Percentiles rank a stretch among this genome's conserved stretches.
Evolutionary conservation across 2,329 filamentous ascomycete species (phyloP).

Genomic region (Verticillium zaregamsianum): DNA sequence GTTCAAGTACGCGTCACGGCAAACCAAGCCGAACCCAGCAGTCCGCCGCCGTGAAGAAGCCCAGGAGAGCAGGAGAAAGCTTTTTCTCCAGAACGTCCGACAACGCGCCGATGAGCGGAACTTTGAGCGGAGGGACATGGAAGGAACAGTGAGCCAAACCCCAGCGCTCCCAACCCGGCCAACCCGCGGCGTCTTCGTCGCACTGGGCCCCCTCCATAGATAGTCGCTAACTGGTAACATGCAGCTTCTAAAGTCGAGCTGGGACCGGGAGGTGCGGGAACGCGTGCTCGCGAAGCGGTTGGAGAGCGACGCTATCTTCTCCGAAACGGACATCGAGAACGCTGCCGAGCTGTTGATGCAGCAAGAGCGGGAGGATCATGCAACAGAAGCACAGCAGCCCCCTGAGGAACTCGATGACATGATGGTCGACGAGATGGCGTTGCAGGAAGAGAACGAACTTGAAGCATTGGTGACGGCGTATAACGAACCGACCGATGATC

Average conservation of each 20-base stretch:
- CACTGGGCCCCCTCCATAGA: not conserved
- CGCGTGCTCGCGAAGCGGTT: conserved; percentile 28
- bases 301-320: conserved; percentile 35
- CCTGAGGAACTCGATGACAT: conserved; percentile 36
- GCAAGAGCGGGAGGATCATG: not conserved
- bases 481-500: conserved; percentile 20
- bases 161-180: not conserved
- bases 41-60: conserved; percentile 56
- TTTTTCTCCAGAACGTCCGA: conserved; percentile 66
- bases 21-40: conserved; percentile 59
- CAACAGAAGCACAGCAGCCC: conserved; percentile 16
- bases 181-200: not conserved
- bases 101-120: conserved; percentile 55
- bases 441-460: conserved; percentile 51
- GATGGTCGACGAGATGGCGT: conserved; percentile 48
- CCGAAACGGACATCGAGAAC: conserved; percentile 49
- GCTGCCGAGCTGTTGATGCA: conserved; percentile 30
- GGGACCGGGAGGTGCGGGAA: conserved; percentile 27
- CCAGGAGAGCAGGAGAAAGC: conserved; percentile 58
- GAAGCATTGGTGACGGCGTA: conserved; percentile 52
- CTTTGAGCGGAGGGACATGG: conserved; percentile 58
- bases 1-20: conserved; percentile 50
- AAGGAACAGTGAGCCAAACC: conserved; percentile 45
- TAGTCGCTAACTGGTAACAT: not conserved
- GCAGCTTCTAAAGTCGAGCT: conserved; percentile 30